These are phyloP conservation scores for Clonostachys sp. DNA, from an alignment of 2,329 filamentous ascomycete species.

Conservation along the genomic window DNA sequence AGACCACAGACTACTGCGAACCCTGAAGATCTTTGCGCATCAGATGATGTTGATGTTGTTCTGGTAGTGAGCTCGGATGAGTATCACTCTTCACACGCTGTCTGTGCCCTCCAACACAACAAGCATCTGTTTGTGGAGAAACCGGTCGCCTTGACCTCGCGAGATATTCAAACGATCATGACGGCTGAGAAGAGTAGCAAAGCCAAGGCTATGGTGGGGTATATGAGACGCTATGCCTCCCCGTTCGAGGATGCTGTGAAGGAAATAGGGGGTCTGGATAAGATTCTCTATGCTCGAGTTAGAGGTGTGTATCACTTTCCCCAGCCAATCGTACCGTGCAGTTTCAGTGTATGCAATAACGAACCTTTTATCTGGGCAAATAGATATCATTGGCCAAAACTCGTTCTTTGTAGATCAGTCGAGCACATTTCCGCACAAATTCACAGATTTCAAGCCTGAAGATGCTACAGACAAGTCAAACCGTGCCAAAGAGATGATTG, in stretches of 20 bases:
- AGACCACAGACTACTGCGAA: slow-evolving; percentile 23
- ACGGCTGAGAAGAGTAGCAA: slow-evolving; percentile 37
- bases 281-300: slow-evolving; percentile 51
- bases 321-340: too few species aligned
- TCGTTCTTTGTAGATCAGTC: slow-evolving; percentile 38
- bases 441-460: slow-evolving; percentile 26
- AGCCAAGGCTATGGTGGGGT: slow-evolving; percentile 51
- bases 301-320: slow-evolving; percentile 4
- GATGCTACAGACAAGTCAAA: slow-evolving; percentile 6
- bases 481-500: neutral
- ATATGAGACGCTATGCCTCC: slow-evolving; percentile 56
- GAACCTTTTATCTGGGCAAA: too few species aligned
- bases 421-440: slow-evolving; percentile 37
- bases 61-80: slow-evolving; percentile 48
- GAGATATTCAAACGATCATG: slow-evolving; percentile 38
- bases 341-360: too few species aligned
- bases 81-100: slow-evolving; percentile 46
- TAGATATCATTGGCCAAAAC: slow-evolving; percentile 44
- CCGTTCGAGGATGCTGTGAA: slow-evolving; percentile 47
- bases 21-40: slow-evolving; percentile 33
- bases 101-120: slow-evolving; percentile 43
- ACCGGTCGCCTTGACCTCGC: slow-evolving; percentile 44
- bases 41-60: slow-evolving; percentile 43
- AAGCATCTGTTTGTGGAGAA: slow-evolving; percentile 59
- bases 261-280: slow-evolving; percentile 44